Evolutionary conservation across 2,329 filamentous ascomycete species (phyloP).

Genomic region (Aspergillus arachidicola): DNA sequence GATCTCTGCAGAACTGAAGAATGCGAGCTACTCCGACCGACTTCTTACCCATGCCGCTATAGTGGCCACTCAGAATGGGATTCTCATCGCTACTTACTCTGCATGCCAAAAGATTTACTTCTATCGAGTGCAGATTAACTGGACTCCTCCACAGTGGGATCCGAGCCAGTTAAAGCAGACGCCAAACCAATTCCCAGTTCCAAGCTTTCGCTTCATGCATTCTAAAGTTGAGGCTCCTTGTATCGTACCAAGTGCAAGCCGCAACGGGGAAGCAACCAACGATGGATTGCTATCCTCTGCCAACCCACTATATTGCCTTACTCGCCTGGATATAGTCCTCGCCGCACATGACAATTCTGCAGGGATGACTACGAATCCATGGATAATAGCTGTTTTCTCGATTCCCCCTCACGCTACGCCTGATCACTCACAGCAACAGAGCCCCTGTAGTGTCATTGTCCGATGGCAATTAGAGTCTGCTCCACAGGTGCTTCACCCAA

Average conservation of each 20-base stretch:
- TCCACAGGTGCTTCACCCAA: conserved; percentile 68
- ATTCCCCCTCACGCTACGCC: conserved; percentile 55
- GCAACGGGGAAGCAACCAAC: conserved; percentile 25
- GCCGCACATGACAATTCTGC: conserved; percentile 60
- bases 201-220: conserved; percentile 41
- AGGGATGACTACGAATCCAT: conserved; percentile 60
- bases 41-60: conserved; percentile 79
- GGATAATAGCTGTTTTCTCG: conserved; percentile 74
- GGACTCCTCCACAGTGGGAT: conserved; percentile 63
- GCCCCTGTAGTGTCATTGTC: conserved; percentile 73
- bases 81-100: conserved; percentile 44
- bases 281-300: conserved; percentile 27
- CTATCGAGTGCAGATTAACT: conserved; percentile 72
- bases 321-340: conserved; percentile 74
- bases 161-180: conserved; percentile 45
- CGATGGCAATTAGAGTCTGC: conserved; percentile 77
- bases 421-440: conserved; percentile 61
- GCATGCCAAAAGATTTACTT: conserved; percentile 72
- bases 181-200: conserved; percentile 34
- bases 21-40: conserved; percentile 70
- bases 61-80: conserved; percentile 68
- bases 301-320: conserved; percentile 61
- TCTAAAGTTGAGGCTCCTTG: conserved; percentile 41
- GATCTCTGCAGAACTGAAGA: conserved; percentile 72
- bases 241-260: conserved; percentile 32